A percentile compares a stretch with the other conserved stretches of the same genome.
Conservation (phyloP, 2,329 filamentous ascomycete genomes). For the Penicillium sp. region DNA sequence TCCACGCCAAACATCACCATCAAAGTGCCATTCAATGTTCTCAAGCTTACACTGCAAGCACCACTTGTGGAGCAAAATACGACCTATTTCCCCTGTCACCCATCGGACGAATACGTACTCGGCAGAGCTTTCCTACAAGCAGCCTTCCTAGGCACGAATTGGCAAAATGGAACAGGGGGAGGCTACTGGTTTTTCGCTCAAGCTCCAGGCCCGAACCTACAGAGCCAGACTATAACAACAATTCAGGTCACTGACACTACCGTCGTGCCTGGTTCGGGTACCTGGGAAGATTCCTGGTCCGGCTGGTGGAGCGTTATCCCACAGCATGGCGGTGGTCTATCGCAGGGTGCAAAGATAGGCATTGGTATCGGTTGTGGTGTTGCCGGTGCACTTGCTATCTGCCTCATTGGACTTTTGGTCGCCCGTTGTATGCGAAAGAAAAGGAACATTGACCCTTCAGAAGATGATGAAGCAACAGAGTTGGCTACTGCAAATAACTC, state of each 20-base stretch:
- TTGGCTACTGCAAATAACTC: neutral
- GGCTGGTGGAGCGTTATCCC: neutral
- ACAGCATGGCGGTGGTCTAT: neutral
- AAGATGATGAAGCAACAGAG: neutral
- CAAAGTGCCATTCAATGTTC: conserved; percentile 22
- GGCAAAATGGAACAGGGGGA: conserved; percentile 3
- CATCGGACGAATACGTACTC: conserved; percentile 6
- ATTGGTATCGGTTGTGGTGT: neutral
- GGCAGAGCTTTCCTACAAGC: conserved; percentile 27
- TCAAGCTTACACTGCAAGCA: conserved; percentile 21
- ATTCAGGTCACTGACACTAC: neutral
- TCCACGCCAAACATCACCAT: conserved; percentile 12
- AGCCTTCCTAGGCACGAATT: conserved; percentile 23
- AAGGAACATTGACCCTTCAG: neutral
- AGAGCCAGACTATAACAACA: neutral
- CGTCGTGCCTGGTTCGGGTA: neutral
- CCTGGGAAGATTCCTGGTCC: neutral
- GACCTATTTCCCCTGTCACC: conserved; percentile 23
- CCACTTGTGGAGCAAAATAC: conserved; percentile 14
- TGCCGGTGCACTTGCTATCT: neutral
- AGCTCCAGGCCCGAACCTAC: conserved; percentile 16
- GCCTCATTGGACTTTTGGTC: neutral
- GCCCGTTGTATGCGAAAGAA: neutral
- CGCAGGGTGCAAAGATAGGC: neutral
- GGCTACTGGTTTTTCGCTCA: conserved; percentile 22